Evolutionary conservation across 1,284 basidiomycete genomes (phyloP).

Genomic region (Psilocybe mexicana): DNA sequence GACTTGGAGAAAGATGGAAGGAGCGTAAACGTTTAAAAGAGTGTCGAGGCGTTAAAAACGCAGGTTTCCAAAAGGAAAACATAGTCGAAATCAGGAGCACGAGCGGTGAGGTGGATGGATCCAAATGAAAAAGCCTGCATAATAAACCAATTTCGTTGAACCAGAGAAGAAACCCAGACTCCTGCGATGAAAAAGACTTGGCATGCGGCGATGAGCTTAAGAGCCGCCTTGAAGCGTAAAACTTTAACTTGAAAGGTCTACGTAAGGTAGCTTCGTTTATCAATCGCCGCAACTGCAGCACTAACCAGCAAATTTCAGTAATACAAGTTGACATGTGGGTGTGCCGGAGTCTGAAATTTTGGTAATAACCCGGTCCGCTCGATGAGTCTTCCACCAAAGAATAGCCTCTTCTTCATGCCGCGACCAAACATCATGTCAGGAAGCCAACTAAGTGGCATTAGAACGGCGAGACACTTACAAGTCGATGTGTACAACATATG

Average conservation of each 20-base stretch:
- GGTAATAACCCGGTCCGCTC: background rate
- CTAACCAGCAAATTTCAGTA: background rate
- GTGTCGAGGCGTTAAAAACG: constrained; percentile 32
- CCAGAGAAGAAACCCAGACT: background rate
- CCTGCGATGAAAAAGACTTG: constrained; percentile 1
- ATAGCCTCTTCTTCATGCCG: background rate
- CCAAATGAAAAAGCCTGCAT: background rate
- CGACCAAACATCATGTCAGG: background rate
- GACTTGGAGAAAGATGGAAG: constrained; percentile 35
- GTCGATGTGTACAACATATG: background rate
- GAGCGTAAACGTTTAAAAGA: constrained; percentile 40
- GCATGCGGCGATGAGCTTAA: constrained; percentile 23
- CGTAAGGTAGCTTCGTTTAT: background rate
- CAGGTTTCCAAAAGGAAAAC: constrained; percentile 29
- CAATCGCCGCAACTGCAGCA: background rate
- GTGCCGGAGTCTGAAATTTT: background rate
- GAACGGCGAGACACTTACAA: background rate
- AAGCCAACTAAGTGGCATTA: background rate
- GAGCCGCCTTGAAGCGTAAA: constrained; percentile 8
- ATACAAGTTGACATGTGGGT: background rate
- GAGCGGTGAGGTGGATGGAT: background rate
- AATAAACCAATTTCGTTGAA: constrained; percentile 15
- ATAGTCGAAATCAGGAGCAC: constrained; percentile 12
- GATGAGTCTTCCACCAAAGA: background rate
- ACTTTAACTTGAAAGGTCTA: background rate